Evolutionary conservation across 257 asterid genomes (phyloP).

Genomic region (Penstemon newberryi): DNA sequence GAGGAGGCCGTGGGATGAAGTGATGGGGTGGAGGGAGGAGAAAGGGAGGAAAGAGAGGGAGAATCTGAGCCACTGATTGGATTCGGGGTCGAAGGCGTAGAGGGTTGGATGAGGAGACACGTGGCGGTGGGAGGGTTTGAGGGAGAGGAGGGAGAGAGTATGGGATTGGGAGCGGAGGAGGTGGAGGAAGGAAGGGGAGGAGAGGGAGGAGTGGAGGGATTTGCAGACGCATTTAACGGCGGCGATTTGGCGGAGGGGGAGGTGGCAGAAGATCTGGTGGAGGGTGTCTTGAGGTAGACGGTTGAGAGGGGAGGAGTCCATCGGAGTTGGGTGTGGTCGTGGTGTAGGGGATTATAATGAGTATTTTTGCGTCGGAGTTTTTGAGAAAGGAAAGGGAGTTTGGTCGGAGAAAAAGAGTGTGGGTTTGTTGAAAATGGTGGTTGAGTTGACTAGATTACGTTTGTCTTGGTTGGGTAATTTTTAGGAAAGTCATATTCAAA

Average conservation of each 20-base stretch:
- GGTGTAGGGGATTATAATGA: background rate
- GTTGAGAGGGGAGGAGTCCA: slow-evolving; percentile 86
- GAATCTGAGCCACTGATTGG: slow-evolving; percentile 71
- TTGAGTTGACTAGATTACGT: slow-evolving; percentile 19
- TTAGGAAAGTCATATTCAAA: too few relatives aligned
- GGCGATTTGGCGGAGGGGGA: slow-evolving; percentile 73
- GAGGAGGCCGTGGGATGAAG: slow-evolving; percentile 76
- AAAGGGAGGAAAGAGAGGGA: slow-evolving; percentile 86
- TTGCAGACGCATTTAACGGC: slow-evolving; percentile 72
- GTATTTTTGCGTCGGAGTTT: background rate
- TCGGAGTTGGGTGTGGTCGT: slow-evolving; percentile 13
- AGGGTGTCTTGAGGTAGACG: slow-evolving; percentile 73
- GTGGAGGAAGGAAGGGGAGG: slow-evolving; percentile 74
- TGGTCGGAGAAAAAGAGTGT: slow-evolving; percentile 12
- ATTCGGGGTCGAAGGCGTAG: slow-evolving; percentile 70
- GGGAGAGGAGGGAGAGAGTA: slow-evolving; percentile 63
- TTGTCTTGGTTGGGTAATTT: background rate
- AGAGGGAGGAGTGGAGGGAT: slow-evolving; percentile 51
- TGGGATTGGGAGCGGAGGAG: slow-evolving; percentile 57
- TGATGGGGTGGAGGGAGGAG: slow-evolving; percentile 78
- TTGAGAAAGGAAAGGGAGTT: slow-evolving; percentile 4
- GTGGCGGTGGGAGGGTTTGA: slow-evolving; percentile 69
- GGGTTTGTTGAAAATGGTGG: background rate
- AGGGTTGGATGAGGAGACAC: slow-evolving; percentile 62
- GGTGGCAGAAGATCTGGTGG: slow-evolving; percentile 78